These are phyloP conservation scores for Melaleuca alternifolia DNA, from an alignment of 345 rosid species.

Conservation along the genomic window DNA sequence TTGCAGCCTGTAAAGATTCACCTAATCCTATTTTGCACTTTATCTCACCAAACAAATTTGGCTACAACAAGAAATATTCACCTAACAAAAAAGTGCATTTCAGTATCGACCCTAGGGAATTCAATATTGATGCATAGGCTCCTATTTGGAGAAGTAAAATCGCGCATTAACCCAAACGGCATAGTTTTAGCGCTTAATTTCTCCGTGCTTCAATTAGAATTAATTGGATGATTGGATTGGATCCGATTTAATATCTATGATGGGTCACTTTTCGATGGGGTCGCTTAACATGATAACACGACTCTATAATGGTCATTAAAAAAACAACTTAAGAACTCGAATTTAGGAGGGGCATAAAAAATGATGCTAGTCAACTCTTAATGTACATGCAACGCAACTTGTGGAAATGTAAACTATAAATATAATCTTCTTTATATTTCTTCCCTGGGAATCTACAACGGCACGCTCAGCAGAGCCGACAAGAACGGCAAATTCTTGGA, in stretches of 20 bases:
- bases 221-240: not conserved
- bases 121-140: not conserved
- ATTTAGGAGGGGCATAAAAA: not conserved
- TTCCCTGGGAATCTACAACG: not conserved
- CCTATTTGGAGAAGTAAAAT: not conserved
- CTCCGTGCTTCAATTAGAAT: not conserved
- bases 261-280: not conserved
- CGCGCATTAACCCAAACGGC: fast-evolving
- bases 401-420: not conserved
- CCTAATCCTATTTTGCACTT: not conserved
- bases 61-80: not conserved
- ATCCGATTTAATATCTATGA: not conserved
- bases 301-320: not conserved
- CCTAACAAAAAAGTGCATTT: not conserved
- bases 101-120: not conserved
- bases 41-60: not conserved
- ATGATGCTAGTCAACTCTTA: not conserved
- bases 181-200: not conserved
- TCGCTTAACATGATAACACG: fast-evolving
- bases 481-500: not conserved
- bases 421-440: not conserved
- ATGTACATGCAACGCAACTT: not conserved
- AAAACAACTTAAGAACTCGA: not conserved
- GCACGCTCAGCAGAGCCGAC: not conserved
- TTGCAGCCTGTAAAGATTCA: not conserved